Base-by-base conservation (phyloP, 805 yeast genomes). In the Starmera dryadoides region DNA sequence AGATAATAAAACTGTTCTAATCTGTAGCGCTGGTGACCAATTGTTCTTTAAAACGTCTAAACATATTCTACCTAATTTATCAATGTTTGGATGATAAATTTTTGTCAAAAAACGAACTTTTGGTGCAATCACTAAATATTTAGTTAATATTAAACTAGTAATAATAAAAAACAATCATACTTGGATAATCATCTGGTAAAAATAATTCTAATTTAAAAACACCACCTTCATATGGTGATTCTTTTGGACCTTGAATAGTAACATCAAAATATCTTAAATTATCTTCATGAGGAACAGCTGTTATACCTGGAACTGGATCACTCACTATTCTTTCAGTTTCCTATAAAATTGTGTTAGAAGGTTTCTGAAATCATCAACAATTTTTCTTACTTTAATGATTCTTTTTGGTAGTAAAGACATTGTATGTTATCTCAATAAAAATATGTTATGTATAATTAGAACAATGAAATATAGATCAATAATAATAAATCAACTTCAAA, bases 11-110 rank as follows among this genome's bases (percentile, higher is more conserved):
- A 93, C 83, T 8, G 98, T 93, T 61, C 98, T 75, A 47, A 93
- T 93, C 60, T 93, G 98, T 43, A 91, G 69, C 0, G 98, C 98
- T 4, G 98, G 98, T 9, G 95, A 85, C 98, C 98, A 93, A 64
- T 91, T 89, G 52, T 86, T 75, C 64, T 91, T 93, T 58, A 93
- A 71, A 32, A 93, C 97, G 59, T 93, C 98, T 37, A 93, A 73
- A 64, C 98, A 93, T 52, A 93, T 91, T 47, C 98, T 73, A 8
- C 98, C 98, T 47, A 93, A 69, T 58, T 93, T 77, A 58, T 93
- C 98, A 50, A 93, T 93, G 61, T 93, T 93, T 33, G 96, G 98
- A 57, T 93, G 98, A 60, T 93, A 93, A 21, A 93, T 89, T 60
- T 81, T 86, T 23, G 98, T 93, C 46, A 93, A 65, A 53, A 93